phyloP scores from a whole-genome alignment of 139 green algal species.

The Desmodesmus armatus region DNA sequence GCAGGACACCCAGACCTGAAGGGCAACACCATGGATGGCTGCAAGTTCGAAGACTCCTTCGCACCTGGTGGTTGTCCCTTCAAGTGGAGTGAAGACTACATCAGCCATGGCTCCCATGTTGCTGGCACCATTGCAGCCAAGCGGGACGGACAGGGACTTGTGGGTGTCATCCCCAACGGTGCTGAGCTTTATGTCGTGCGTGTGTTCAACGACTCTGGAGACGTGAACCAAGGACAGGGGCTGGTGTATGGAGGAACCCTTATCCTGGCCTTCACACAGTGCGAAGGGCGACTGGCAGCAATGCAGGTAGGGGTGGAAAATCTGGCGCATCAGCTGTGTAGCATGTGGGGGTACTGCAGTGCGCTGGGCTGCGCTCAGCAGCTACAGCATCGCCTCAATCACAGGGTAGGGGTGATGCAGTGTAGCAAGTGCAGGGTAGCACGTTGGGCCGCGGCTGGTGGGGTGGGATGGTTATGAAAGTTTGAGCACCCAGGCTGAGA shows the following conservation, averaged over 20 bases:
- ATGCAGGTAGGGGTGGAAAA: too few relatives aligned
- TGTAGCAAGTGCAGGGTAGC: too few relatives aligned
- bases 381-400: too few relatives aligned
- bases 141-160: slow-evolving; percentile 6
- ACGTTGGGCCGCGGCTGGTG: too few relatives aligned
- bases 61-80: slow-evolving; percentile 42
- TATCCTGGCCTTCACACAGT: slow-evolving; percentile 44
- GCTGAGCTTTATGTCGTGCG: slow-evolving; percentile 42
- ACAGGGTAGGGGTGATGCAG: too few relatives aligned
- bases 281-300: slow-evolving; percentile 8
- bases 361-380: too few relatives aligned
- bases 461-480: too few relatives aligned
- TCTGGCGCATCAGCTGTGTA: too few relatives aligned
- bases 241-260: slow-evolving; percentile 42
- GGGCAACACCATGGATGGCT: slow-evolving; percentile 27
- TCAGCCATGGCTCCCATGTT: slow-evolving; percentile 40
- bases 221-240: slow-evolving; percentile 46
- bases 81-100: neutral
- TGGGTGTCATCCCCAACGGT: slow-evolving; percentile 26
- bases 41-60: slow-evolving; percentile 39
- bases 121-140: slow-evolving; percentile 30
- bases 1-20: slow-evolving; percentile 32
- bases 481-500: too few relatives aligned
- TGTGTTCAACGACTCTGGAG: slow-evolving; percentile 33
- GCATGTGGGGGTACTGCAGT: too few relatives aligned